Evolutionary conservation across 257 asterid species (phyloP), one percentile per base, ranked within the genome.

Genomic region (Osmanthus fragrans): DNA sequence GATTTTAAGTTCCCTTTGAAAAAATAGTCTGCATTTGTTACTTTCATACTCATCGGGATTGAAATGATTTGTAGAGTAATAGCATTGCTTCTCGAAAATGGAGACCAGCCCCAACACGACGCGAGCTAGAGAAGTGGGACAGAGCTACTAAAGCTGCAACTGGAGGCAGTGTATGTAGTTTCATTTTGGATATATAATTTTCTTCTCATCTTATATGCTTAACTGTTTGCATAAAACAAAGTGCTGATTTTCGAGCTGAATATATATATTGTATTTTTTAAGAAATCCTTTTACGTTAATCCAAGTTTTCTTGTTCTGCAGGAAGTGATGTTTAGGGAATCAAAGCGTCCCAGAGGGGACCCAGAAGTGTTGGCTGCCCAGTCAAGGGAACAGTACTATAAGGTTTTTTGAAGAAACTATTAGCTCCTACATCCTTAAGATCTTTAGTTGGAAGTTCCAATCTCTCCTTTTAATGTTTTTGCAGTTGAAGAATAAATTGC

Each of bases 41-140:
- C 37, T 73, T 64, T 12, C 56, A 54, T 78, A 49, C 82, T 84
- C 74, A 75, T 75, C 56, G 30, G 4, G 51, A 30, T 33, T 82
- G 75, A 70, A 73, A 79, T 86, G 82, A 39, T 32, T 40, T 83
- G 39, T 88, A 91, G 98, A 76, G 64, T 76, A 84, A 81, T 18
- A 71, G 65, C 18, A 40, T 80, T 39, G 72, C 80, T 63, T 84
- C 90, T 81, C 85, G 68, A 80, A 93, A 27, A 88, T 95, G 99
- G 98, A 91, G 89, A 81, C 85, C 92, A 23, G 96, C 96, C 73
- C 99, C 99, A 72, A 92, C 99, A 74, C 89, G 97, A n/a, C 97
- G 96, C 4, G 98, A 95, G 88, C 97, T 80, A 85, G 97, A 92
- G 54, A 95, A 91, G 90, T 92, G 99, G 99, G 94, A 86, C 68